Percentiles rank a stretch among this genome's conserved stretches.
These are phyloP conservation scores for Penicillium flavigenum DNA, from an alignment of 495 filamentous ascomycete genomes.

Conservation along the genomic window DNA sequence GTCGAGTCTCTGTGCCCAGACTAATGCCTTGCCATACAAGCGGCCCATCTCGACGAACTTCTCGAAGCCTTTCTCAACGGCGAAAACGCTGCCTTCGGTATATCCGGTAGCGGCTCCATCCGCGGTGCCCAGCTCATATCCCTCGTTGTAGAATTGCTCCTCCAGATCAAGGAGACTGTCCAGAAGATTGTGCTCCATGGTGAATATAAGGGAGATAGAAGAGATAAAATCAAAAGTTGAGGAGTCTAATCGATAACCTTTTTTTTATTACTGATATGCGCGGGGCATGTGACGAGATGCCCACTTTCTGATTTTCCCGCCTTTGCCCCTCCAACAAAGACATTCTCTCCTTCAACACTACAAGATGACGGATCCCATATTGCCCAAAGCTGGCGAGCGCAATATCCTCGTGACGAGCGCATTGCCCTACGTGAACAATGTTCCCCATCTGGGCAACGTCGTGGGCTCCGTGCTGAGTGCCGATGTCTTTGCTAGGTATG, in stretches of 20 bases:
- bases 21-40: slow-evolving; percentile 74
- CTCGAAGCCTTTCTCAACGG: slow-evolving; percentile 89
- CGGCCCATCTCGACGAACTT: slow-evolving; percentile 79
- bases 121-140: slow-evolving; percentile 67
- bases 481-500: slow-evolving; percentile 70
- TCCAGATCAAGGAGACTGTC: slow-evolving; percentile 75
- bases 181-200: slow-evolving; percentile 57
- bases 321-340: slow-evolving; percentile 31
- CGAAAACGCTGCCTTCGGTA: slow-evolving; percentile 85
- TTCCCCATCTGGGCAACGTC: slow-evolving; percentile 92
- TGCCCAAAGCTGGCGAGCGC: slow-evolving; percentile 45
- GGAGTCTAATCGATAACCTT: background rate
- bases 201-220: background rate
- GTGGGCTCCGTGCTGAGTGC: slow-evolving; percentile 84
- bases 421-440: slow-evolving; percentile 91
- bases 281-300: slow-evolving; percentile 32
- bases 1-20: slow-evolving; percentile 71
- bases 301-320: slow-evolving; percentile 33
- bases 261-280: slow-evolving; percentile 27
- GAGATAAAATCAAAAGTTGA: background rate
- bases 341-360: slow-evolving; percentile 23
- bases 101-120: slow-evolving; percentile 81
- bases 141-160: slow-evolving; percentile 81
- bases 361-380: slow-evolving; percentile 37
- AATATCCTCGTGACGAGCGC: slow-evolving; percentile 55